Base-by-base conservation (phyloP, 768 basidiomycete species). In the Amylocystis lapponica region DNA sequence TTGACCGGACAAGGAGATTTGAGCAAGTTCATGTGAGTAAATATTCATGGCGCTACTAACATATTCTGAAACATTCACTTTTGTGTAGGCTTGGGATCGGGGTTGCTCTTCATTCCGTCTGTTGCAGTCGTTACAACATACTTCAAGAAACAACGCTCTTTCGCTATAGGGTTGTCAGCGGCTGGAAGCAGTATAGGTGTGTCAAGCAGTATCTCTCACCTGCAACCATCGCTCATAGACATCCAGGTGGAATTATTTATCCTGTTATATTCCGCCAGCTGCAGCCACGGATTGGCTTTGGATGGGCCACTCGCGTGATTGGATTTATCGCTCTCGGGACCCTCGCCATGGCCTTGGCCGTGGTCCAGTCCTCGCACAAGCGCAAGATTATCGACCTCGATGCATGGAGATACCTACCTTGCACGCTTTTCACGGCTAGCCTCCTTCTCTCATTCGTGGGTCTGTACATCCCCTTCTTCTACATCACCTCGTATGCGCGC, bases 201-300 rank as follows among this genome's bases (percentile, higher is more conserved):
- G n/a, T n/a, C n/a, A n/a, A n/a, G 12, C 29, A 34, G 4, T 12
- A 23, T 13, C n/a, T 43, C 4, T 9, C 23, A 14, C 14, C 16
- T 4, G 12, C 33, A 12, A 6, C 11, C 8, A 6, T 20, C 6
- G 12, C 19, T 22, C 31, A n/a, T 27, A 32, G n/a, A n/a, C n/a
- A n/a, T n/a, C n/a, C n/a, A n/a, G 30, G 41, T 12, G 30, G n/a
- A 6, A 21, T 33, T 27, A 77, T 74, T 14, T 55, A 79, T 12
- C 82, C 83, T 3, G 67, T 76, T 17, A 63, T 86, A 17, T 83
- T 85, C 54, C 65, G 70, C 29, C 63, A 71, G 19, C 46, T 65
- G 41, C 48, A 36, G 49, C 4, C 63, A 71, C 13, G 78, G 13
- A 27, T 47, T 19, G 47, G 82, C 2, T 71, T 79, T 29, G 63